phyloP scores from a whole-genome alignment of 768 basidiomycete species.

The Suillus bovinus region DNA sequence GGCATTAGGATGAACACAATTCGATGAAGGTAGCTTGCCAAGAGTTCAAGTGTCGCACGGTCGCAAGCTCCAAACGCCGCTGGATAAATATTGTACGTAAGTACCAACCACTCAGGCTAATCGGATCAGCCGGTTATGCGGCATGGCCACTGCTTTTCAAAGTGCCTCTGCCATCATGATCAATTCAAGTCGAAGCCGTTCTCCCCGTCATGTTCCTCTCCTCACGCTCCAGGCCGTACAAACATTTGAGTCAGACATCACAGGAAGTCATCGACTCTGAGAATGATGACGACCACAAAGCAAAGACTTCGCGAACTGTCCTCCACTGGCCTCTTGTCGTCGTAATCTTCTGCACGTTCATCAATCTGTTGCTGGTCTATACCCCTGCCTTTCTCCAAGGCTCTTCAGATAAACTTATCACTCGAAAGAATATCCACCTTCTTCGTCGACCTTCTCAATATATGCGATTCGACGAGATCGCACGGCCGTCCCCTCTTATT shows the following conservation, averaged over 20 bases:
- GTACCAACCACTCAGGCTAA: not conserved
- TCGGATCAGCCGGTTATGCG: too few relatives aligned
- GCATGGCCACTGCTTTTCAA: not conserved
- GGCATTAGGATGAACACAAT: too few relatives aligned
- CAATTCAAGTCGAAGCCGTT: not conserved
- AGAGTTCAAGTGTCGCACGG: too few relatives aligned
- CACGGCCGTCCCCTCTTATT: not conserved
- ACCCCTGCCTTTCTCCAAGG: not conserved
- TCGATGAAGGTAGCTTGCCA: too few relatives aligned
- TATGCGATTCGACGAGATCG: not conserved
- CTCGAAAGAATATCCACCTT: not conserved
- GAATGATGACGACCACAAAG: not conserved
- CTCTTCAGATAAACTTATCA: not conserved
- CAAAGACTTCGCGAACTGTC: not conserved
- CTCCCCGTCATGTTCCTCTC: not conserved
- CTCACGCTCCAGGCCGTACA: not conserved
- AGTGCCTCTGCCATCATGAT: not conserved
- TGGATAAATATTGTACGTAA: too few relatives aligned
- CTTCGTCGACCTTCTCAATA: constrained; percentile 4
- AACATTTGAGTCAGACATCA: not conserved
- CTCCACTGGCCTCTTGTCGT: not conserved
- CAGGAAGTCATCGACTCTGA: not conserved
- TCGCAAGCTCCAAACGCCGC: too few relatives aligned
- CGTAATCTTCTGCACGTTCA: not conserved
- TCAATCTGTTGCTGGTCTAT: not conserved